A percentile compares a stretch with the other conserved stretches of the same genome.
These are phyloP conservation scores for Coemansia sp. DNA, from an alignment of 192 early-diverging fungal genomes.

Conservation along the genomic window DNA sequence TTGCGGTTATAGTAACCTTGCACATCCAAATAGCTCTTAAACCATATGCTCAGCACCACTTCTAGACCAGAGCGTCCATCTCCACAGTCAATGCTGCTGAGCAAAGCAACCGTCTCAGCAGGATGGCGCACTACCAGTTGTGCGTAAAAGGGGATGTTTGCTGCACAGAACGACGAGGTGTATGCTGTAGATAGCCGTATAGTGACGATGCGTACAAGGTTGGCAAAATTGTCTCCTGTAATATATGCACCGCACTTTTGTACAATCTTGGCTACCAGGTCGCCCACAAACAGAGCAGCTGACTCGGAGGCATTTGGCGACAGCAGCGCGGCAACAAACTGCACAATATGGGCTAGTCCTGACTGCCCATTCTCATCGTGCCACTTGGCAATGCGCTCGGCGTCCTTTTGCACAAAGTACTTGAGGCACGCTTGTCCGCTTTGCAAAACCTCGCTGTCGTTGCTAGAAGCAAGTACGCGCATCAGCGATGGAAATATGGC, in stretches of 20 bases:
- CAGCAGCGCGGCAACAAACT: slow-evolving; percentile 77
- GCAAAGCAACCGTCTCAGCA: slow-evolving; percentile 71
- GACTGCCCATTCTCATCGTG: slow-evolving; percentile 42
- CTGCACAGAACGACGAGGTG: slow-evolving; percentile 79
- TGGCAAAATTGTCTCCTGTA: slow-evolving; percentile 54
- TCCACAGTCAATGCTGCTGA: slow-evolving; percentile 55
- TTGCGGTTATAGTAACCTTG: slow-evolving; percentile 82
- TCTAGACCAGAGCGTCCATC: slow-evolving; percentile 67
- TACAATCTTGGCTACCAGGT: slow-evolving; percentile 80
- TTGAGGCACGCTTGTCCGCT: slow-evolving; percentile 85
- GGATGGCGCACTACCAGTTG: slow-evolving; percentile 73
- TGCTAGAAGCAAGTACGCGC: slow-evolving; percentile 62
- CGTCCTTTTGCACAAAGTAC: slow-evolving; percentile 75
- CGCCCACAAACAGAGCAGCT: slow-evolving; percentile 84
- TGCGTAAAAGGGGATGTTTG: slow-evolving; percentile 82
- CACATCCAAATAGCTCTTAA: slow-evolving; percentile 78
- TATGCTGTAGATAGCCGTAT: slow-evolving; percentile 67
- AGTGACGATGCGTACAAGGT: slow-evolving; percentile 76
- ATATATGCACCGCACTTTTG: slow-evolving; percentile 60
- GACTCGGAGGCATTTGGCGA: slow-evolving; percentile 75
- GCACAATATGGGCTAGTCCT: slow-evolving; percentile 79
- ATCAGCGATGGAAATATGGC: slow-evolving; percentile 82
- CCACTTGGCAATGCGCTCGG: slow-evolving; percentile 73
- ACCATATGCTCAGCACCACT: slow-evolving; percentile 75
- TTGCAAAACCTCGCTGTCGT: slow-evolving; percentile 80